Percentiles rank a stretch among this genome's conserved stretches.
Conservation (phyloP, 148 eudicot genomes). For the Simmondsia chinensis region DNA sequence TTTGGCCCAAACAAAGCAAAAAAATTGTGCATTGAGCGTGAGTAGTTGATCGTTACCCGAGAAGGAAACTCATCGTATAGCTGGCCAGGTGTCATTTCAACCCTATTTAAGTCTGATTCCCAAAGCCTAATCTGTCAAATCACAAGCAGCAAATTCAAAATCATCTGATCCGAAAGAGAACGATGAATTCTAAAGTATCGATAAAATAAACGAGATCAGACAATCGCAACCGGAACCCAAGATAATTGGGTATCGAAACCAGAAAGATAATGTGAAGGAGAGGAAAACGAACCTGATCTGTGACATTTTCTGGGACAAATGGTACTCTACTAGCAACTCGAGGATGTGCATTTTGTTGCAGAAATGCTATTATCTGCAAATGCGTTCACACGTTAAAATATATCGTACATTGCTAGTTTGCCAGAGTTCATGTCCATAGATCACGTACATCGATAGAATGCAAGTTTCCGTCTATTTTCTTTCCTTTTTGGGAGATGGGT, state of each 20-base stretch:
- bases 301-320: conserved; percentile 95
- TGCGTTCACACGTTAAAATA: neutral
- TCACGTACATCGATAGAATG: too few relatives aligned
- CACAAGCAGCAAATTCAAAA: conserved; percentile 5
- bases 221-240: neutral
- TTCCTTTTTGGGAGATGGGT: too few relatives aligned
- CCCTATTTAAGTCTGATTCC: conserved; percentile 91
- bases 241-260: neutral
- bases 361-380: conserved; percentile 84
- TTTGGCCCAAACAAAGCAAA: too few relatives aligned
- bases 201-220: too few relatives aligned
- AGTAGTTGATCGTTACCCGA: conserved; percentile 28
- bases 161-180: too few relatives aligned
- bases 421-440: too few relatives aligned
- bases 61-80: conserved; percentile 74
- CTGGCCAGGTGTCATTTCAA: conserved; percentile 67
- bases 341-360: conserved; percentile 98
- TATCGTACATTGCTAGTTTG: too few relatives aligned
- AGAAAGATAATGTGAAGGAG: neutral
- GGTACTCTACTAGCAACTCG: conserved; percentile 81
- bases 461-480: too few relatives aligned
- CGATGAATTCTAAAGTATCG: too few relatives aligned
- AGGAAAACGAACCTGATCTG: conserved; percentile 63
- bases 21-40: neutral
- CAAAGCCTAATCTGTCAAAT: conserved; percentile 75